Percentiles rank a stretch among this genome's conserved stretches.
Evolutionary conservation across 805 yeast genomes (phyloP).

Genomic region (Komagataella ulmi): DNA sequence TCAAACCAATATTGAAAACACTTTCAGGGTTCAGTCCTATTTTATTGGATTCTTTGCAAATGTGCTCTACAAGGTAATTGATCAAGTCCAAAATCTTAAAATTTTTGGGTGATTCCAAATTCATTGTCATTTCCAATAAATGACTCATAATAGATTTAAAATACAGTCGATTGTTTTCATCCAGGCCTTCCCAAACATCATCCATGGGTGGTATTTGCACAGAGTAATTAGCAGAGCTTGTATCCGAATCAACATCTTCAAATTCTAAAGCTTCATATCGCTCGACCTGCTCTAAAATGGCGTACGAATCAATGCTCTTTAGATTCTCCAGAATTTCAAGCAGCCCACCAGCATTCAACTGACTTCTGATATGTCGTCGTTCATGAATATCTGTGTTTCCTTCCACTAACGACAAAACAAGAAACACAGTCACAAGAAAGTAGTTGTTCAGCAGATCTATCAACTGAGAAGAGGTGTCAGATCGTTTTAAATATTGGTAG

Average conservation of each 20-base stretch:
- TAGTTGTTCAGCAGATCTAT: conserved; percentile 32
- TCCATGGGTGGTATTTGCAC: not conserved
- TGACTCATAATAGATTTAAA: not conserved
- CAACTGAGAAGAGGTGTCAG: conserved; percentile 18
- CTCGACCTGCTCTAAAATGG: conserved; percentile 51
- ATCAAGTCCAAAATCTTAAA: conserved; percentile 4
- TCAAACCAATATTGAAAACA: conserved; percentile 49
- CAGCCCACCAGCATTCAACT: conserved; percentile 44
- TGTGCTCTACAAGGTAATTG: conserved; percentile 10
- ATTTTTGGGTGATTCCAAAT: not conserved
- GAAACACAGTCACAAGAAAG: conserved; percentile 52
- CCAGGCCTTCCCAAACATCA: not conserved
- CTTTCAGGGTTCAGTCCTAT: not conserved
- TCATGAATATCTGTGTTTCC: conserved; percentile 20
- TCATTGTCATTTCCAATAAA: not conserved
- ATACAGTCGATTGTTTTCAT: not conserved
- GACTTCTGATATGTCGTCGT: conserved; percentile 47
- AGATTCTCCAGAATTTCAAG: conserved; percentile 27
- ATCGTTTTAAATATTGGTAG: not conserved
- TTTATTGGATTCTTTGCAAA: not conserved
- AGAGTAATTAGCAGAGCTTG: not conserved
- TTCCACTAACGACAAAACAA: conserved; percentile 52
- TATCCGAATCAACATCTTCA: conserved; percentile 33
- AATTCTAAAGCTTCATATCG: conserved; percentile 44
- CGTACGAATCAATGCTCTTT: conserved; percentile 33